Percentiles rank a stretch among this genome's conserved stretches.
These are phyloP conservation scores for Carex arenaria DNA, from an alignment of 202 grass and related monocot genomes.

Conservation along the genomic window DNA sequence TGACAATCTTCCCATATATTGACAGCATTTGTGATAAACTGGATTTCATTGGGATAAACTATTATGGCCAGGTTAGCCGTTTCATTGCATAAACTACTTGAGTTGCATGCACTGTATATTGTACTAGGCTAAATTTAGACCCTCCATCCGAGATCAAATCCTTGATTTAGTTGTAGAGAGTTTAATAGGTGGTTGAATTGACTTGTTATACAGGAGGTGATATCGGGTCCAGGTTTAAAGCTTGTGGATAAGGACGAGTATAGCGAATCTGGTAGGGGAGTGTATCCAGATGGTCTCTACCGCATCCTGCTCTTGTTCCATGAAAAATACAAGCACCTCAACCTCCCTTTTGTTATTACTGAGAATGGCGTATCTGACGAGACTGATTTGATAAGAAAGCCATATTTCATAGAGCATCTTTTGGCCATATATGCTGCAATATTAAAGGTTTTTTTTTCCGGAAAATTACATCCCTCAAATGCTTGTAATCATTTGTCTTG, in stretches of 20 bases:
- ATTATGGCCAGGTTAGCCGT: constrained; percentile 77
- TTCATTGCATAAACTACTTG: constrained; percentile 12
- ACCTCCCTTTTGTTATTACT: constrained; percentile 81
- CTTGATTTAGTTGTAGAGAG: neutral
- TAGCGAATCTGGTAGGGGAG: constrained; percentile 86
- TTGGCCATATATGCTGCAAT: constrained; percentile 82
- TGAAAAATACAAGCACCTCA: constrained; percentile 73
- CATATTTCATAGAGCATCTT: constrained; percentile 87
- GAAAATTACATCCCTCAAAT: neutral
- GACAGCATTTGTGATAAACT: constrained; percentile 84
- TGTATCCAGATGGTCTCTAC: constrained; percentile 93
- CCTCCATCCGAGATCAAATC: neutral
- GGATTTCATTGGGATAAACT: constrained; percentile 96
- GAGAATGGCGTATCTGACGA: constrained; percentile 98
- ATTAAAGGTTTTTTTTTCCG: constrained; percentile 36
- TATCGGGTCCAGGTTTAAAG: constrained; percentile 88
- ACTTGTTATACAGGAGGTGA: constrained; percentile 67
- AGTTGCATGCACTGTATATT: constrained; percentile 6
- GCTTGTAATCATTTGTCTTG: neutral
- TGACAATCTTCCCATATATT: constrained; percentile 67
- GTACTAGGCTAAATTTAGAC: neutral
- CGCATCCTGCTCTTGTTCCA: constrained; percentile 71
- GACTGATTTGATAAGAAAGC: constrained; percentile 80
- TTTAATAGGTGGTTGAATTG: neutral
- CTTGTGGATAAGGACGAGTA: constrained; percentile 73